These are phyloP conservation scores for Saururus chinensis DNA, from an alignment of 164 flowering plant species.

Conservation along the genomic window DNA sequence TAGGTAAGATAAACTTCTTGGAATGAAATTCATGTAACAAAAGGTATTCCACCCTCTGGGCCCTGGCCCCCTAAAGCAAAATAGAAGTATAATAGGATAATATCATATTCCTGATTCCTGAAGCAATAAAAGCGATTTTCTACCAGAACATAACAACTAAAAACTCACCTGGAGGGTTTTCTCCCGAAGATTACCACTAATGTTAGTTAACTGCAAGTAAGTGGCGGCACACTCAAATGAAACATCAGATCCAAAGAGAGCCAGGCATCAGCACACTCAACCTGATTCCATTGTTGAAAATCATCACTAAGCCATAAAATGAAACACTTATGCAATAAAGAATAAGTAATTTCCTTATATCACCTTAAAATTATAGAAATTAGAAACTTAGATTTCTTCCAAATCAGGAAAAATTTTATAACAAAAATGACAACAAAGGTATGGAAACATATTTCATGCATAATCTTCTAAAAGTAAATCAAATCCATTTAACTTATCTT, in stretches of 20 bases:
- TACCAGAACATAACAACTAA: not conserved
- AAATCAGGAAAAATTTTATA: too few species aligned
- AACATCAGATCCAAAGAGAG: slow-evolving; percentile 95
- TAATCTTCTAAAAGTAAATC: too few species aligned
- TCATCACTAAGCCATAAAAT: not conserved
- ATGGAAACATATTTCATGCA: too few species aligned
- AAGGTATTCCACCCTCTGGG: slow-evolving; percentile 95
- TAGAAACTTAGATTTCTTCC: too few species aligned
- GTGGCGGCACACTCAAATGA: slow-evolving; percentile 93
- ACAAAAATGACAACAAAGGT: too few species aligned
- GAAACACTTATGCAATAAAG: not conserved
- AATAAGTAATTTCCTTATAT: too few species aligned
- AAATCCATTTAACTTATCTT: too few species aligned
- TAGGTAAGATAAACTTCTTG: slow-evolving; percentile 87
- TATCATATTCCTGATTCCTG: not conserved
- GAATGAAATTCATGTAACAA: slow-evolving; percentile 92
- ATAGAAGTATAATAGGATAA: not conserved
- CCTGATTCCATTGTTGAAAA: slow-evolving; percentile 26
- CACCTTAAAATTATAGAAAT: too few species aligned
- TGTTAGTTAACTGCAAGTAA: slow-evolving; percentile 95
- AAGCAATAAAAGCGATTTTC: slow-evolving; percentile 1
- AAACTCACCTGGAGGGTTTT: slow-evolving; percentile 85
- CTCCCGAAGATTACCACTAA: slow-evolving; percentile 98
- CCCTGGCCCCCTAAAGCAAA: slow-evolving; percentile 84
- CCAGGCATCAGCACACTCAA: slow-evolving; percentile 98